These are phyloP conservation scores for Colletotrichum coccodes DNA, from an alignment of 2,329 filamentous ascomycete genomes.

Conservation along the genomic window DNA sequence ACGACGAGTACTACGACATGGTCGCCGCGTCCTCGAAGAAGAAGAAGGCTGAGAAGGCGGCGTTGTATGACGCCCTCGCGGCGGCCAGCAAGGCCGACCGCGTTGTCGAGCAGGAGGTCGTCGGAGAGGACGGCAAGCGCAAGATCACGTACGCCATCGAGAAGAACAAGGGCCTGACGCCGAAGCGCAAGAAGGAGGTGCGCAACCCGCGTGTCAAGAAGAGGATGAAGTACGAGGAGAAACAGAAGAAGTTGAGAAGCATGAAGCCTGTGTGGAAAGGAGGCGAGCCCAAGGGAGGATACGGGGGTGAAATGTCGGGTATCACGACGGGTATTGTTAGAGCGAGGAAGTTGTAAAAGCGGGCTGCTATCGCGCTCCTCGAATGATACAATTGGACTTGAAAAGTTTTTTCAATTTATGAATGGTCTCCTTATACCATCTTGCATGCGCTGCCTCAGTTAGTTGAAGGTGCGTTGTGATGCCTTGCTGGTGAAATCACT, in stretches of 20 bases:
- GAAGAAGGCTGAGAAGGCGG: slow-evolving; percentile 79
- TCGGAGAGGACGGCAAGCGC: slow-evolving; percentile 87
- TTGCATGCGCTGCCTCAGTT: not conserved
- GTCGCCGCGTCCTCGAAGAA: slow-evolving; percentile 75
- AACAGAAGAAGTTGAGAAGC: slow-evolving; percentile 95
- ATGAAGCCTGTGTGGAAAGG: slow-evolving; percentile 89
- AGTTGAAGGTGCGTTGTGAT: not conserved
- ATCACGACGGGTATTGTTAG: slow-evolving; percentile 95
- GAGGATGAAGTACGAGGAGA: slow-evolving; percentile 94
- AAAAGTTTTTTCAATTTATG: not conserved
- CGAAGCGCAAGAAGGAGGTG: slow-evolving; percentile 91
- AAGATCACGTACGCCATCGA: slow-evolving; percentile 93
- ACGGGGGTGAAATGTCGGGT: slow-evolving; percentile 91
- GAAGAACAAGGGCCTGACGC: slow-evolving; percentile 96
- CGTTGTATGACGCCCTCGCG: slow-evolving; percentile 64
- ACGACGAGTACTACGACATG: slow-evolving; percentile 90
- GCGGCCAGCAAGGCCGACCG: slow-evolving; percentile 72
- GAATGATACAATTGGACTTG: slow-evolving; percentile 30
- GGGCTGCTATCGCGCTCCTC: slow-evolving; percentile 1
- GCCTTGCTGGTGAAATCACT: not conserved
- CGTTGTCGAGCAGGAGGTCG: slow-evolving; percentile 71
- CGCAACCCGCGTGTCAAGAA: slow-evolving; percentile 98
- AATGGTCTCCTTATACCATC: too few relatives aligned
- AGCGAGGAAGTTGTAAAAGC: slow-evolving; percentile 83
- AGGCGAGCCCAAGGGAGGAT: slow-evolving; percentile 84